These are phyloP conservation scores for Starmerella bombi DNA, from an alignment of 805 yeast genomes.

Conservation along the genomic window DNA sequence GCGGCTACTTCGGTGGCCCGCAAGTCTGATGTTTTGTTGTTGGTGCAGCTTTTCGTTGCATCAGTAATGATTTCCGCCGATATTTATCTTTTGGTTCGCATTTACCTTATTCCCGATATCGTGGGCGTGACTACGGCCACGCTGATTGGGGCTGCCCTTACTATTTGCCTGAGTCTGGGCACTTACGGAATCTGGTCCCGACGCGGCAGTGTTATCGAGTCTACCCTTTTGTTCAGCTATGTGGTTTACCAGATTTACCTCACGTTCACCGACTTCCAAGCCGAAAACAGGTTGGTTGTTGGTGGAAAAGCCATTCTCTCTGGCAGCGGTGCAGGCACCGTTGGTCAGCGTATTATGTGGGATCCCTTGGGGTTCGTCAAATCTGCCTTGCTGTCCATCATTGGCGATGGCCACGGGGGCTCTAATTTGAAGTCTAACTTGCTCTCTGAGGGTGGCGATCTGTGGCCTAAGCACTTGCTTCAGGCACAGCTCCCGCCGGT, in stretches of 20 bases:
- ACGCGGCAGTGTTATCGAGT: slow-evolving; percentile 81
- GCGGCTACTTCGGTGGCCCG: slow-evolving; percentile 49
- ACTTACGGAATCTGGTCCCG: slow-evolving; percentile 72
- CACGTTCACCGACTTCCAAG: slow-evolving; percentile 73
- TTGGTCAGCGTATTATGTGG: background rate
- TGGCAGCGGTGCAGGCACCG: background rate
- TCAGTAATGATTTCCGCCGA: slow-evolving; percentile 67
- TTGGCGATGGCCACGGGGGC: background rate
- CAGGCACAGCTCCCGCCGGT: slow-evolving; percentile 30
- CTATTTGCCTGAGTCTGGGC: slow-evolving; percentile 60
- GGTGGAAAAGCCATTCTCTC: background rate
- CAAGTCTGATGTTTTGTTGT: slow-evolving; percentile 69
- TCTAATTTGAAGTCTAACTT: background rate
- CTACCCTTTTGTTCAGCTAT: slow-evolving; percentile 74
- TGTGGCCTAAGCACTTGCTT: background rate
- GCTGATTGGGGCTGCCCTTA: slow-evolving; percentile 70
- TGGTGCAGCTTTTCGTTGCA: slow-evolving; percentile 54
- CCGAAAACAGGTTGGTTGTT: background rate
- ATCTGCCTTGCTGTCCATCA: background rate
- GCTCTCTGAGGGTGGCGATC: background rate
- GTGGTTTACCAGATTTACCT: slow-evolving; percentile 88
- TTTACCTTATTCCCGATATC: slow-evolving; percentile 58
- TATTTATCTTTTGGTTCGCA: slow-evolving; percentile 65
- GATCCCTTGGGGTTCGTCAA: background rate
- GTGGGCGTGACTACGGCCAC: slow-evolving; percentile 67